Base-by-base conservation (phyloP, 1,284 basidiomycete species). In the Ceratorhiza oryzae-sativae region DNA sequence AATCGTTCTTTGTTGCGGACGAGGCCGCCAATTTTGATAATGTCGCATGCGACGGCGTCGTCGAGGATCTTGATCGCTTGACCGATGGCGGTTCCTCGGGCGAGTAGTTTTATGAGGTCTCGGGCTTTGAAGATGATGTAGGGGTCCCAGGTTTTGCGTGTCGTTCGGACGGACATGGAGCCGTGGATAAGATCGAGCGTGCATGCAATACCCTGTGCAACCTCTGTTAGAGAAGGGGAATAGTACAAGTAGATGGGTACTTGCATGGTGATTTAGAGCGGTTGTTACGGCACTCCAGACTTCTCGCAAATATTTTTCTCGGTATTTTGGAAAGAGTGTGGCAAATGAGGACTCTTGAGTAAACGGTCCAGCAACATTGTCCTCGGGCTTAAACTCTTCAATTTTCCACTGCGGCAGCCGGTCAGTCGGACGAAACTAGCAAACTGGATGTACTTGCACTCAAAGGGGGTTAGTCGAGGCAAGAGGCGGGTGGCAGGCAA, bases 1-100 rank as follows among this genome's bases (percentile, higher is more conserved):
- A 98, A 99, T 20, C 97, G 84, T 77, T 99, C 97, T 82, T 98
- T 98, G 82, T 98, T 99, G 75, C 95, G 85, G 23, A 99, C 92
- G 56, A 98, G 80, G 76, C 88, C 96, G 18, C 96, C 96, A 75
- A 99, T 97, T 83, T 99, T 98, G 80, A 99, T 98, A 74, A 99
- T 95, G 80, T 99, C 97, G 80, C 95, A 97, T 1, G 95, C 94
- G 36, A 93, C 86, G 61, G 87, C 87, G 79, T 99, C 97, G 74
- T 97, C 91, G 65, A 99, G 82, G 61, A 98, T 90, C 80, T 95
- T 96, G 68, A 93, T 87, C 0, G 95, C 96, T 81, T 98, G 92
- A 3, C 84, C 86, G 23, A 91, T 79, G 0, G 93, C 88, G 12
- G 99, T 97, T 61, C 94, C 94, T 77, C 97, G 88, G 39, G 96